Percentiles rank a stretch among this genome's conserved stretches.
Conservation (phyloP, 495 filamentous ascomycete genomes). For the Glarea lozoyensis region DNA sequence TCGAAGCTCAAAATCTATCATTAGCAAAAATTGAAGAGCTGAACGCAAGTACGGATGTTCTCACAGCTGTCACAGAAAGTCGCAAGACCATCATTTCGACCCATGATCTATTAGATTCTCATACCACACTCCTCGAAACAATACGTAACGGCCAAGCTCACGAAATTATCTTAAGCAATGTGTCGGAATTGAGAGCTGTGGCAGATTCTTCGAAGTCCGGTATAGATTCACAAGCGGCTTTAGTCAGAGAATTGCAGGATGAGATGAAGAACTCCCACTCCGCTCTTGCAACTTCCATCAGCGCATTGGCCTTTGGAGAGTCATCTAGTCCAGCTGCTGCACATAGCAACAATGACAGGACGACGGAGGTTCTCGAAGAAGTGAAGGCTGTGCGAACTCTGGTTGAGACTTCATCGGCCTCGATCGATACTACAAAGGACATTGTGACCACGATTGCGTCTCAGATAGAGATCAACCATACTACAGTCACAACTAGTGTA, state of each 20-base stretch:
- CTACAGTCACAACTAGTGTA: slow-evolving; percentile 15
- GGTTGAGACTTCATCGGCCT: slow-evolving; percentile 4
- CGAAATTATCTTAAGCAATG: slow-evolving; percentile 13
- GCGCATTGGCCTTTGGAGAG: slow-evolving; percentile 8
- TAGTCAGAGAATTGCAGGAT: slow-evolving; percentile 14
- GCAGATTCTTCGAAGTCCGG: slow-evolving; percentile 13
- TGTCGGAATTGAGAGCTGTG: slow-evolving; percentile 12
- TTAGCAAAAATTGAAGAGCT: slow-evolving; percentile 11
- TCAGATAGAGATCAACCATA: slow-evolving; percentile 17
- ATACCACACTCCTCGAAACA: slow-evolving; percentile 8
- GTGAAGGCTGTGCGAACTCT: slow-evolving; percentile 10
- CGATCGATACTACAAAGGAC: slow-evolving; percentile 7
- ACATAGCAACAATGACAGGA: not conserved
- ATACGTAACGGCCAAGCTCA: slow-evolving; percentile 8
- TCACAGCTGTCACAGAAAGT: slow-evolving; percentile 5
- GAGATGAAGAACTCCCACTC: slow-evolving; percentile 11
- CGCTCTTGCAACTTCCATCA: slow-evolving; percentile 4
- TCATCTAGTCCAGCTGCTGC: slow-evolving; percentile 10
- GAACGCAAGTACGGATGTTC: slow-evolving; percentile 3
- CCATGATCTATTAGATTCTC: slow-evolving; percentile 11
- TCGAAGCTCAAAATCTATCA: slow-evolving; percentile 9
- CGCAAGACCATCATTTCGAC: slow-evolving; percentile 1
- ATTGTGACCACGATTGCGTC: slow-evolving; percentile 4
- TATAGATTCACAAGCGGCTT: slow-evolving; percentile 8
- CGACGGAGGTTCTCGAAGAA: slow-evolving; percentile 12